Conservation (phyloP, 208 protist species). For the Tetramitus jugosus region DNA sequence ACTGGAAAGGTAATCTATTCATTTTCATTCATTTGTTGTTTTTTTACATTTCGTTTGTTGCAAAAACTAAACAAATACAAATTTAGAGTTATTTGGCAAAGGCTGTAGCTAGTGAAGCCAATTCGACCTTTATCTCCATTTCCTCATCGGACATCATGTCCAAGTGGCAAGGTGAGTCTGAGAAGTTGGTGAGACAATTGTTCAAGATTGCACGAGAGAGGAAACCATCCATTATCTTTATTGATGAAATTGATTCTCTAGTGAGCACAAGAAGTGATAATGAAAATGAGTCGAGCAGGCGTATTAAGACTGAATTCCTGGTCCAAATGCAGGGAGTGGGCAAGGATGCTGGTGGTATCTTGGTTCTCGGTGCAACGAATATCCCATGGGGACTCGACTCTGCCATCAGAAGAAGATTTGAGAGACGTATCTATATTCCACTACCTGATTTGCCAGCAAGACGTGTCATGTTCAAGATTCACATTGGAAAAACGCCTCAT, state of each 20-base stretch:
- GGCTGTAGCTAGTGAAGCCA: slow-evolving; percentile 81
- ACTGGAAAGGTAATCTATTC: slow-evolving; percentile 25
- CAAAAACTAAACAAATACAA: slow-evolving; percentile 46
- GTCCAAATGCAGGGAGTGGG: slow-evolving; percentile 76
- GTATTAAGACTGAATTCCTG: slow-evolving; percentile 89
- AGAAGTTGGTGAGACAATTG: slow-evolving; percentile 87
- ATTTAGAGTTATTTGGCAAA: slow-evolving; percentile 80
- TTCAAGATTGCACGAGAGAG: slow-evolving; percentile 90
- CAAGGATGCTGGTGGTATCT: slow-evolving; percentile 33
- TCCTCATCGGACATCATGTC: slow-evolving; percentile 90
- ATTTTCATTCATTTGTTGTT: slow-evolving; percentile 25
- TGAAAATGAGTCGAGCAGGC: slow-evolving; percentile 61
- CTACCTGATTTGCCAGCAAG: slow-evolving; percentile 71
- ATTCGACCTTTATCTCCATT: slow-evolving; percentile 93
- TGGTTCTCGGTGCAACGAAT: slow-evolving; percentile 69
- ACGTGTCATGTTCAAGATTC: slow-evolving; percentile 82
- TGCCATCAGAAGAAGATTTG: slow-evolving; percentile 63
- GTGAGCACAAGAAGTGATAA: slow-evolving; percentile 47
- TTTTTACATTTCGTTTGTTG: background rate
- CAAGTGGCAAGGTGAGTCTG: slow-evolving; percentile 97
- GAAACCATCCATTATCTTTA: slow-evolving; percentile 96
- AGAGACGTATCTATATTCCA: slow-evolving; percentile 77
- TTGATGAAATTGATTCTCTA: slow-evolving; percentile 98
- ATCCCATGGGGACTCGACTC: slow-evolving; percentile 62
- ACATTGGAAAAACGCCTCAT: slow-evolving; percentile 83